Base-by-base conservation (phyloP, 306 rosid genomes). In the Quillaja saponaria region DNA sequence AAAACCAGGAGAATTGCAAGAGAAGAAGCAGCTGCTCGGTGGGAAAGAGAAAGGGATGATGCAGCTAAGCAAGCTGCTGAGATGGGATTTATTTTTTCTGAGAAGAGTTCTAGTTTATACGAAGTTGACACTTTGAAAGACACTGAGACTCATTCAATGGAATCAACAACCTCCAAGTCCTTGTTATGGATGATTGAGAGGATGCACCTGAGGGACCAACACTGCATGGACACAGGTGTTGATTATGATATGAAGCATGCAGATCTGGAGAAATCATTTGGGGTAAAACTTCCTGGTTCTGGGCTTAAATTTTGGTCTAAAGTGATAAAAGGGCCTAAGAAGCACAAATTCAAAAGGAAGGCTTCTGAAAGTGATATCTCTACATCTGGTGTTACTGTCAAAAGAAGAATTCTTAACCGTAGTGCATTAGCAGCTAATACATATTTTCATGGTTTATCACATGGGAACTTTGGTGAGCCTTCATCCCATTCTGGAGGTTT, bases 241-340 rank as follows among this genome's bases (percentile, higher is more conserved):
- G 98, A 88, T 66, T 92, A 86, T 66, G 79, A 88, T 49, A 78
- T 47, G 68, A 88, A 84, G 62, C 98, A 88, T 80, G 95, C 88
- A 2, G 85, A 72, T 76, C 68, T 90, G 77, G 98, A 92, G 77
- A 86, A 84, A 72, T 69, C 95, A 17, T 88, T 92, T 77, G 86
- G 82, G 64, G 80, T 59, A 33, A 81, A 86, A 67, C 80, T 72
- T 58, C 94, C 88, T 14, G 85, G 82, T 70, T 64, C 75, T n/a
- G 84, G 83, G 69, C 84, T 79, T 58, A 76, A 77, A 58, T 82
- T 84, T 75, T 84, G 81, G 88, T 77, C 94, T 17, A 82, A 71
- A 73, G 72, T 73, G 72, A 72, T 77, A 49, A 72, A 78, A 71
- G 78, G 84, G 71, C 79, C 70, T 49, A 69, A 62, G 68, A 77